phyloP scores from a whole-genome alignment of 495 filamentous ascomycete species.

The Entonaema liquescens region DNA sequence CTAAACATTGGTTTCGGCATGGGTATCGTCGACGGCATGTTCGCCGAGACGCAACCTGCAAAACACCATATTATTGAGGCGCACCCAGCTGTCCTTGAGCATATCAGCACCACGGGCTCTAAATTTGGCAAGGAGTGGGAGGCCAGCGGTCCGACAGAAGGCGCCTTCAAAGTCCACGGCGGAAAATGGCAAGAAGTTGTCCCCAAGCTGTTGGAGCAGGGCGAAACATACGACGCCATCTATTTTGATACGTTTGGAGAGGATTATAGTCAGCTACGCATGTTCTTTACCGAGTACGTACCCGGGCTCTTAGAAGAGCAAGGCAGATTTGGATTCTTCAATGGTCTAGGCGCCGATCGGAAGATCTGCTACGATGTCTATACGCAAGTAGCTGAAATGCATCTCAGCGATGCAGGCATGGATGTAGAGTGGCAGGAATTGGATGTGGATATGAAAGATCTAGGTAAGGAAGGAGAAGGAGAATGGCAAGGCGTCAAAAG shows the following conservation, averaged over 20 bases:
- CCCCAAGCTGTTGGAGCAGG: slow-evolving; percentile 71
- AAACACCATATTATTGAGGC: slow-evolving; percentile 92
- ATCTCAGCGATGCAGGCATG: slow-evolving; percentile 88
- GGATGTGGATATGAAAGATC: slow-evolving; percentile 66
- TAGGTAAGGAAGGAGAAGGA: slow-evolving; percentile 60
- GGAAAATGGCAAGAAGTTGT: slow-evolving; percentile 89
- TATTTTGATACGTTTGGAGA: slow-evolving; percentile 99
- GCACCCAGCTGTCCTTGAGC: slow-evolving; percentile 79
- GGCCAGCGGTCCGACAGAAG: slow-evolving; percentile 48
- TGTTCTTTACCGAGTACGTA: slow-evolving; percentile 89
- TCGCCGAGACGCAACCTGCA: slow-evolving; percentile 72
- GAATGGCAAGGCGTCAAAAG: slow-evolving; percentile 88
- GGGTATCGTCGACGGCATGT: slow-evolving; percentile 91
- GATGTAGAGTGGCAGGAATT: slow-evolving; percentile 88
- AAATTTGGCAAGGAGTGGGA: slow-evolving; percentile 60
- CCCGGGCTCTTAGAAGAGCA: slow-evolving; percentile 76
- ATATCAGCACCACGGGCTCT: slow-evolving; percentile 61
- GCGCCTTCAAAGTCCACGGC: slow-evolving; percentile 55
- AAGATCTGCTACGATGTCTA: slow-evolving; percentile 96
- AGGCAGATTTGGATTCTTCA: slow-evolving; percentile 91
- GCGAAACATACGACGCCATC: slow-evolving; percentile 84
- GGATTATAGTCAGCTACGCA: slow-evolving; percentile 81
- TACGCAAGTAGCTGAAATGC: slow-evolving; percentile 89
- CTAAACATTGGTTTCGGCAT: slow-evolving; percentile 96
- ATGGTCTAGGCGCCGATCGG: slow-evolving; percentile 92